Conservation (phyloP, 148 eudicot genomes). For the Selenicereus undatus region DNA sequence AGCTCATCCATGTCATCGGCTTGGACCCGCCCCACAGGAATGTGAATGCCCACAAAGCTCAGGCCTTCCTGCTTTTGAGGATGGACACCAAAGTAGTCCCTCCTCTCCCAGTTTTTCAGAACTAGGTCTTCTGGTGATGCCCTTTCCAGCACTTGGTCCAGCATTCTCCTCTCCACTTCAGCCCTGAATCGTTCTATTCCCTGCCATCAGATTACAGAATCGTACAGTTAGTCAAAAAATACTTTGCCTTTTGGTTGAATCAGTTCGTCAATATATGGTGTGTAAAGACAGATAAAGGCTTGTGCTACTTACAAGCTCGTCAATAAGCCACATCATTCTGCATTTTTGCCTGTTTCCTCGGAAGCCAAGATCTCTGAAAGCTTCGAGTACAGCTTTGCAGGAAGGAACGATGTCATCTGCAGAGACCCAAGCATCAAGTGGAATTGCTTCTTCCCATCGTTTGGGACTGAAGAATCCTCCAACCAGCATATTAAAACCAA, state of each 20-base stretch:
- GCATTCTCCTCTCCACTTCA: conserved; percentile 94
- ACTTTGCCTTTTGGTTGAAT: too few relatives aligned
- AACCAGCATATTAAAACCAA: conserved; percentile 85
- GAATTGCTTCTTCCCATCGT: conserved; percentile 87
- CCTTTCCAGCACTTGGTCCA: conserved; percentile 58
- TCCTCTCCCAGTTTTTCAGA: conserved; percentile 68
- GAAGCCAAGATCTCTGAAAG: conserved; percentile 87
- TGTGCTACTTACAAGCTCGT: conserved; percentile 72
- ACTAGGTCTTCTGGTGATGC: conserved; percentile 73
- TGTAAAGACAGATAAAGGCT: not conserved
- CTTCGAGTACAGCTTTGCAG: conserved; percentile 79
- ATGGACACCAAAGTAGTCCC: conserved; percentile 81
- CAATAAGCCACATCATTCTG: conserved; percentile 98
- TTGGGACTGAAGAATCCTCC: conserved; percentile 96
- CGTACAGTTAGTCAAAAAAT: not conserved
- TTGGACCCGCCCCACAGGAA: conserved; percentile 89
- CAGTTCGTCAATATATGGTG: too few relatives aligned
- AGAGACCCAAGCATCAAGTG: conserved; percentile 92
- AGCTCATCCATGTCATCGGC: conserved; percentile 94
- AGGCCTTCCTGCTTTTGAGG: conserved; percentile 89
- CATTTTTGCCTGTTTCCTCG: conserved; percentile 91
- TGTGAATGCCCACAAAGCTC: conserved; percentile 84
- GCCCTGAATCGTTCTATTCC: conserved; percentile 83
- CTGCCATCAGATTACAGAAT: conserved; percentile 32
- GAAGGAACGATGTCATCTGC: conserved; percentile 69